Evolutionary conservation across 495 filamentous ascomycete species (phyloP).

Genomic region (Cercophora newfieldiana): DNA sequence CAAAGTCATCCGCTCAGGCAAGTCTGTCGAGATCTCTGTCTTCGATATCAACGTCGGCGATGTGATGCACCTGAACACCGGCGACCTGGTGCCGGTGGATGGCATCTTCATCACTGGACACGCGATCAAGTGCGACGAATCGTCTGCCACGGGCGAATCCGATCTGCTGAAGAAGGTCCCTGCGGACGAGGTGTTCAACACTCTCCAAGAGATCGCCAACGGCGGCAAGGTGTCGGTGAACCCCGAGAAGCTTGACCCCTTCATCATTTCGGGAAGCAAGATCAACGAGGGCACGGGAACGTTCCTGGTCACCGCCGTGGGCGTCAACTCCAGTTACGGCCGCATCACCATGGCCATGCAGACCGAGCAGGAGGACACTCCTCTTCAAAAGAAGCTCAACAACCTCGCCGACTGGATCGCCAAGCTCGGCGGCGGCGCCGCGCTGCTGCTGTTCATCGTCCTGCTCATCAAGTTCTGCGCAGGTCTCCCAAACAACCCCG

Average conservation of each 20-base stretch:
- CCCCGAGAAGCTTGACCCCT: constrained; percentile 81
- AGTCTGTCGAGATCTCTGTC: constrained; percentile 67
- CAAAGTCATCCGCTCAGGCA: constrained; percentile 77
- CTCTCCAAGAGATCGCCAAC: constrained; percentile 61
- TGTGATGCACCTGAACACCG: constrained; percentile 69
- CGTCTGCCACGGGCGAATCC: constrained; percentile 81
- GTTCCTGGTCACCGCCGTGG: constrained; percentile 83
- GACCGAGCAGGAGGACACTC: constrained; percentile 86
- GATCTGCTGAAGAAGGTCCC: constrained; percentile 72
- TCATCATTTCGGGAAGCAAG: constrained; percentile 90
- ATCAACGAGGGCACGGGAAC: constrained; percentile 89
- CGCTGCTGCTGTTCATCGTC: constrained; percentile 80
- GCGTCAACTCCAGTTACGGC: constrained; percentile 82
- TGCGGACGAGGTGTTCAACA: constrained; percentile 74
- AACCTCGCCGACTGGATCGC: constrained; percentile 87
- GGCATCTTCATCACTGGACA: constrained; percentile 71
- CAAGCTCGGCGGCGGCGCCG: constrained; percentile 82
- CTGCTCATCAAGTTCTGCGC: constrained; percentile 88
- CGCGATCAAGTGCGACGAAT: constrained; percentile 78
- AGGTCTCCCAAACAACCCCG: constrained; percentile 53
- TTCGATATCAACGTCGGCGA: constrained; percentile 74
- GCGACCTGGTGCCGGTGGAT: constrained; percentile 74
- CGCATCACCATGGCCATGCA: constrained; percentile 93
- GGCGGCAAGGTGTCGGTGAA: constrained; percentile 49
- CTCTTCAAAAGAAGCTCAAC: constrained; percentile 89